phyloP scores from a whole-genome alignment of 768 basidiomycete genomes.

The Baorangia bicolor region DNA sequence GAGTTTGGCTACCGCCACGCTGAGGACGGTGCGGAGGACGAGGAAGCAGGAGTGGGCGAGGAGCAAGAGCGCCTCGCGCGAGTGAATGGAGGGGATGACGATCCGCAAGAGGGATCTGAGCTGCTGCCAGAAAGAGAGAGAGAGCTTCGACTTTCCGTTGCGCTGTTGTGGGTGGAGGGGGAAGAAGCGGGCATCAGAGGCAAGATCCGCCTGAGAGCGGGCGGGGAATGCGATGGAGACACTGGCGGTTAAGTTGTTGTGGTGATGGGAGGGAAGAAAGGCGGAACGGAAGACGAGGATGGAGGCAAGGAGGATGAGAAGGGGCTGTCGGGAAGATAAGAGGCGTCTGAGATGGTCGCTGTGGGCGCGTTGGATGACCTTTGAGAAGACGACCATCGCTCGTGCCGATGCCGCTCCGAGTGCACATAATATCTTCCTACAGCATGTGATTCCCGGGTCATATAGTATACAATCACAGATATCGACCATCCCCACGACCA shows the following conservation, averaged over 20 bases:
- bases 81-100: slow-evolving; percentile 58
- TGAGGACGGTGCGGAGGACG: slow-evolving; percentile 81
- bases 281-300: slow-evolving; percentile 54
- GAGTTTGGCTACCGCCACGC: slow-evolving; percentile 81
- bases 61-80: slow-evolving; percentile 73
- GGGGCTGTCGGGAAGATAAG: slow-evolving; percentile 21
- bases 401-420: not conserved
- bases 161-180: slow-evolving; percentile 47
- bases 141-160: slow-evolving; percentile 47
- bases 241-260: slow-evolving; percentile 45
- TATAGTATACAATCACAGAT: not conserved
- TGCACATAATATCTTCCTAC: not conserved
- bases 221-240: slow-evolving; percentile 65
- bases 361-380: not conserved
- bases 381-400: slow-evolving; percentile 22
- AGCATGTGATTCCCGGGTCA: slow-evolving; percentile 15
- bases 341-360: not conserved
- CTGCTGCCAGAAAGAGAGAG: slow-evolving; percentile 67
- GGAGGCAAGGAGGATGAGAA: slow-evolving; percentile 44
- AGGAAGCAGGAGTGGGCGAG: slow-evolving; percentile 82
- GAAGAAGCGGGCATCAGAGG: slow-evolving; percentile 56
- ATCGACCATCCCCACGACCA: not conserved
- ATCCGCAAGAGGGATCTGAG: slow-evolving; percentile 72
- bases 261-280: slow-evolving; percentile 16
- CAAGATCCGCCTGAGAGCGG: slow-evolving; percentile 58